phyloP scores from a whole-genome alignment of 768 basidiomycete species.

The Phlebiopsis gigantea region DNA sequence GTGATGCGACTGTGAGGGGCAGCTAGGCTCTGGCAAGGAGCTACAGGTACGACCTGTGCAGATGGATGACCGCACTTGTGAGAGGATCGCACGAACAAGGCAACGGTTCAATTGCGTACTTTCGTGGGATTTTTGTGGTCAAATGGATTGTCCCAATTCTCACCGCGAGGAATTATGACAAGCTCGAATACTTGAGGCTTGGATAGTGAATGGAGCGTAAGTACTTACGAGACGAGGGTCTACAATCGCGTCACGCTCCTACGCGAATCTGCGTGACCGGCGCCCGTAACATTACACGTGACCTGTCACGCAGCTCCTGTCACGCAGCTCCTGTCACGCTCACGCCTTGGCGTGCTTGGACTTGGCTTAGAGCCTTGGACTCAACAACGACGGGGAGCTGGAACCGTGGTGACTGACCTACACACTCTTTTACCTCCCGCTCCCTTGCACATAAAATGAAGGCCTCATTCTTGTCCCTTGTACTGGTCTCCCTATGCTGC shows the following conservation, averaged over 20 bases:
- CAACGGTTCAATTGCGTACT: too few relatives aligned
- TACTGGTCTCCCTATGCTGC: not conserved
- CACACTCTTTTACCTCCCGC: not conserved
- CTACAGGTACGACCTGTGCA: not conserved
- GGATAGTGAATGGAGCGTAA: not conserved
- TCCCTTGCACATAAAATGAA: slow-evolving; percentile 1
- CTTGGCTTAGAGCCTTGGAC: slow-evolving; percentile 1
- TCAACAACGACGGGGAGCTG: not conserved
- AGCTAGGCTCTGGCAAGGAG: not conserved
- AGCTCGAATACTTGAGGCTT: not conserved
- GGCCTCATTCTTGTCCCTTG: not conserved
- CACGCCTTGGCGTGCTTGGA: slow-evolving; percentile 1
- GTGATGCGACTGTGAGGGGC: not conserved
- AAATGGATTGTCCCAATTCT: too few relatives aligned
- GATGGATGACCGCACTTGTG: not conserved
- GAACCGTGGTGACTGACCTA: not conserved
- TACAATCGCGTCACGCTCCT: not conserved
- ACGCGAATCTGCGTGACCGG: not conserved
- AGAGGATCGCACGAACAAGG: not conserved
- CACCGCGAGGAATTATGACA: too few relatives aligned
- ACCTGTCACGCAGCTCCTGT: not conserved
- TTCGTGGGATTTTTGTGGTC: too few relatives aligned
- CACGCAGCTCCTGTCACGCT: not conserved
- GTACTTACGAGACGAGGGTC: not conserved
- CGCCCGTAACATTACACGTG: not conserved